These are phyloP conservation scores for Babesia gibsoni DNA, from an alignment of 169 alveolate genomes.

Conservation along the genomic window DNA sequence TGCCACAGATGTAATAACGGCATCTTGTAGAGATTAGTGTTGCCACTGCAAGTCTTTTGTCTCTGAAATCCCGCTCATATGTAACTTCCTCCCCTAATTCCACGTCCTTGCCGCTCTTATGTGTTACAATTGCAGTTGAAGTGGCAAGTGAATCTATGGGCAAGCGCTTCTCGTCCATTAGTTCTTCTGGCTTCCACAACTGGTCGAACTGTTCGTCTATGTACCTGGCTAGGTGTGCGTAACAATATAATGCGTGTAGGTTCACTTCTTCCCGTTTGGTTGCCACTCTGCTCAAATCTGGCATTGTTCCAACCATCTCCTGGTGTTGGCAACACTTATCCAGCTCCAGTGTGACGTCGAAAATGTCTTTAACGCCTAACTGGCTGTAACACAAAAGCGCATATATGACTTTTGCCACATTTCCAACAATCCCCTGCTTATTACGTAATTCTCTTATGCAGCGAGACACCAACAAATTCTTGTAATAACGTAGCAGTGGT, in stretches of 20 bases:
- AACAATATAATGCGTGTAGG: neutral
- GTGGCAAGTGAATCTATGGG: too few relatives aligned
- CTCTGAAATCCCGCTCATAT: neutral
- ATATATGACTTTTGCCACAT: slow-evolving; percentile 7
- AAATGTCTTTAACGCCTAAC: slow-evolving; percentile 7
- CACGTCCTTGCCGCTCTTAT: neutral
- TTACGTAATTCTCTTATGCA: neutral
- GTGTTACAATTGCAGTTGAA: too few relatives aligned
- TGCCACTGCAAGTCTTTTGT: slow-evolving; percentile 11
- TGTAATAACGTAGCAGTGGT: slow-evolving; percentile 10
- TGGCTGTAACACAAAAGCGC: neutral
- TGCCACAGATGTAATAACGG: slow-evolving; percentile 21
- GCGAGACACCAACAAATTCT: slow-evolving; percentile 1
- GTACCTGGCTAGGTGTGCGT: slow-evolving; percentile 20
- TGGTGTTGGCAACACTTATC: neutral
- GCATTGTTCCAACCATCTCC: neutral
- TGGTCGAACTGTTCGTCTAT: neutral
- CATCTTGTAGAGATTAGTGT: slow-evolving; percentile 48
- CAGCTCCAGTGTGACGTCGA: neutral
- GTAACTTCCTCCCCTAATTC: neutral
- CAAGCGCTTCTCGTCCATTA: too few relatives aligned
- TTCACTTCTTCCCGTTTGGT: neutral
- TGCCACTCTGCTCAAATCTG: neutral
- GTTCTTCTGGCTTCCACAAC: neutral
- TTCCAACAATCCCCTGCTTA: neutral